A percentile compares a stretch with the other conserved stretches of the same genome.
Evolutionary conservation across 306 rosid genomes (phyloP).

Genomic region (Bauhinia variegata): DNA sequence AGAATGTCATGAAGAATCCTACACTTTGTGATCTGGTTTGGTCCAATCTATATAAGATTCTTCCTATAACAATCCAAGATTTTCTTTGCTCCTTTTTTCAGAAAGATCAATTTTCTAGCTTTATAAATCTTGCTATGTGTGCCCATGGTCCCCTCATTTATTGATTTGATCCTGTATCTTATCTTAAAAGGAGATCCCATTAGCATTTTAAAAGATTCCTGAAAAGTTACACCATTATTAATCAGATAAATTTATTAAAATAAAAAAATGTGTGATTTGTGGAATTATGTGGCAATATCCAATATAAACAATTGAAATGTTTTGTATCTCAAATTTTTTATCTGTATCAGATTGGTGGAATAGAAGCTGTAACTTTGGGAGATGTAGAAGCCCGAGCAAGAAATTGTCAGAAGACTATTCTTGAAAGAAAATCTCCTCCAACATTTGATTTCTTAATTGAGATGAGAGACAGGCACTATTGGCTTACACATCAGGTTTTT

Average conservation of each 20-base stretch:
- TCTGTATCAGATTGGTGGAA: conserved; percentile 63
- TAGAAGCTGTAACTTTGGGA: conserved; percentile 62
- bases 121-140: conserved; percentile 6
- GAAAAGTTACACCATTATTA: conserved; percentile 8
- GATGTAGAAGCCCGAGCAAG: conserved; percentile 68
- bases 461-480: conserved; percentile 75
- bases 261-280: conserved; percentile 20
- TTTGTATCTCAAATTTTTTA: conserved; percentile 29
- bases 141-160: background rate
- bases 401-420: conserved; percentile 64
- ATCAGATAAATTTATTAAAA: conserved; percentile 6
- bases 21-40: conserved; percentile 70
- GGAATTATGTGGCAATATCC: conserved; percentile 13
- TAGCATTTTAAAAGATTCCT: conserved; percentile 10
- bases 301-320: conserved; percentile 19
- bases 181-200: conserved; percentile 17
- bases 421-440: conserved; percentile 76
- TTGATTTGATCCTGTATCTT: conserved; percentile 7
- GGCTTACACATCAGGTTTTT: conserved; percentile 74
- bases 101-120: conserved; percentile 26
- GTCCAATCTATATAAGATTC: conserved; percentile 34
- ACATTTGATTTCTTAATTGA: conserved; percentile 71
- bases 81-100: conserved; percentile 17
- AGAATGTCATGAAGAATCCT: conserved; percentile 64
- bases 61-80: conserved; percentile 2